Evolutionary conservation across 805 yeast genomes (phyloP).

Genomic region (Saccharomyces jurei): DNA sequence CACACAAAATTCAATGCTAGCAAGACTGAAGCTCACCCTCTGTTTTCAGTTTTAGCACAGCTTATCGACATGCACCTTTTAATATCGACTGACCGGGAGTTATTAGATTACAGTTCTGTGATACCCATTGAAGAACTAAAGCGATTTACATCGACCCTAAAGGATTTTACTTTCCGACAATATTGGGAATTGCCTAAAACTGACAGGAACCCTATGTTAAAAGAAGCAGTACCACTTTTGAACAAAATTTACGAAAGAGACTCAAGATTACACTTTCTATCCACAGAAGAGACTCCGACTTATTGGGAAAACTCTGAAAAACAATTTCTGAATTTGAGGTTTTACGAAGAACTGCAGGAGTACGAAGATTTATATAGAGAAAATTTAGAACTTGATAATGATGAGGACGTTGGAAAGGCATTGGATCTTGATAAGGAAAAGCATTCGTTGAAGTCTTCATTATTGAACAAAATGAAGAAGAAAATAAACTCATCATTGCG

Average conservation of each 20-base stretch:
- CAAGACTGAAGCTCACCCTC: neutral
- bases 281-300: conserved; percentile 7
- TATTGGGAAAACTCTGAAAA: conserved; percentile 15
- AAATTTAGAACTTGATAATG: conserved; percentile 8
- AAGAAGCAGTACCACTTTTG: conserved; percentile 13
- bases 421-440: conserved; percentile 7
- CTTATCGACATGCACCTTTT: conserved; percentile 19
- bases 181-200: conserved; percentile 13
- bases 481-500: conserved; percentile 15
- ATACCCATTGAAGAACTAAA: conserved; percentile 13
- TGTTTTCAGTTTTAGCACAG: conserved; percentile 13
- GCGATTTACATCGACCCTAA: conserved; percentile 13
- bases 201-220: conserved; percentile 4
- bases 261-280: conserved; percentile 21
- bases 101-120: conserved; percentile 10
- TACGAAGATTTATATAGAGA: conserved; percentile 23
- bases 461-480: conserved; percentile 17
- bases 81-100: conserved; percentile 25
- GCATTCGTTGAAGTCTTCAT: conserved; percentile 9
- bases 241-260: conserved; percentile 25
- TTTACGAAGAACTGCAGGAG: conserved; percentile 12
- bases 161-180: conserved; percentile 15
- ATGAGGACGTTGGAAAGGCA: conserved; percentile 35
- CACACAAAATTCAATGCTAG: neutral
- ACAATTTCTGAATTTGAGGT: neutral